Evolutionary conservation across 1,284 basidiomycete genomes (phyloP), one percentile per base, ranked within the genome.

Genomic region (Trichosporon asahii): DNA sequence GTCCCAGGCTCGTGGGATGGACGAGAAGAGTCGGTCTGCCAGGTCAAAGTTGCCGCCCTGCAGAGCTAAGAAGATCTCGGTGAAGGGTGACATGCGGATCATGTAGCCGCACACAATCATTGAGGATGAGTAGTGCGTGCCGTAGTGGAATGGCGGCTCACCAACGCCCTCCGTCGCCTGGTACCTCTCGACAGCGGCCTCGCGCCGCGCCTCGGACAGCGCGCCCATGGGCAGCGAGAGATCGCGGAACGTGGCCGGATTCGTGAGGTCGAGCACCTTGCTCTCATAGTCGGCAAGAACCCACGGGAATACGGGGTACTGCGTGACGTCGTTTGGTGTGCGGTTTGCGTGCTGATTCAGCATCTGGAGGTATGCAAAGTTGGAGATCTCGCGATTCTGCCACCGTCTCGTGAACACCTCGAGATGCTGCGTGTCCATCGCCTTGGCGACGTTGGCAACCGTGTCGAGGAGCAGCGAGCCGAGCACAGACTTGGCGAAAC

Each of bases 101-200:
- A 98, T 85, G 84, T 92, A 98, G 75, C 96, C 94, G 84, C 94
- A 96, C 37, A 96, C 93, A 70, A 95, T 97, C 90, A 97, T 96
- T 0, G 94, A 96, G 5, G 94, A 96, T 76, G 92, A 94, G 80
- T 95, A 98, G 80, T 98, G 95, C 0, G 95, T 98, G 64, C 84
- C 93, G 74, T 94, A 95, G 78, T 97, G 93, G 85, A 95, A 95
- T 0, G 94, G 93, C 64, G 88, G 87, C 84, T 95, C 94, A 3
- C 85, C 91, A 0, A 95, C 91, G 67, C 93, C 90, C 78, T 91
- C 85, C 15, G 94, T 86, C 73, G 90, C 93, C 55, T 85, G 84
- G 76, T 95, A 97, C 31, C 94, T 88, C 65, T 89, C 86, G 46
- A 85, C 85, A 0, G 93, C 94, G 3, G 90, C 90, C 72, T 91